Evolutionary conservation across 2,329 filamentous ascomycete genomes (phyloP), one percentile per base, ranked within the genome.

Genomic region (Phialemonium atrogriseum): DNA sequence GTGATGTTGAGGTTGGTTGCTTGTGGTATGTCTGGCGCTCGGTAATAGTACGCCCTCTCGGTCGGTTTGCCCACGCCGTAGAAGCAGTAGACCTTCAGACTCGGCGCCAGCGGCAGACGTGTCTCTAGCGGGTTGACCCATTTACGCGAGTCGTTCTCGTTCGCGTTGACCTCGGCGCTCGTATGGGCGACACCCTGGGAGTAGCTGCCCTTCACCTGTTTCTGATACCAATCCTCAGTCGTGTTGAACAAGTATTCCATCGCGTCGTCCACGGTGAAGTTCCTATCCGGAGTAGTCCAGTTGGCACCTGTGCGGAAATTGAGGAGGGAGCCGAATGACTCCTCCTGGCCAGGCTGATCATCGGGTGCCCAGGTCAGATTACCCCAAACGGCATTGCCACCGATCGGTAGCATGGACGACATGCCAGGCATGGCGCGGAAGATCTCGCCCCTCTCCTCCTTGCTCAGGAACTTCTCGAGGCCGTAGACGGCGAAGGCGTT

Each of bases 351-450:
- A 0, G 81, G 79, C 21, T 61, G 55, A 51, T 98, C 91, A 47
- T 98, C 91, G 0, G 91, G 91, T 0, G 91, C 91, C 67, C 84
- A 86, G 6, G 79, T 80, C 18, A 73, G 56, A 48, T 94, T 88
- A 11, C 91, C 91, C 91, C 91, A 98, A n/a, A 98, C 79, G 0
- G 83, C 83, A 36, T 94, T 78, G 15, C 91, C 91, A 20, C 91
- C 91, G 26, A 95, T 85, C 5, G 91, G 91, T 1, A 98, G 70
- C 91, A 98, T 98, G 28, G 85, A 91, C 6, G 84, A 93, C 38
- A 95, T 84, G 6, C 91, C 91, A 0, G 91, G 91, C 89, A 98
- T 96, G 26, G 87, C 85, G 32, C 91, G 79, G 64, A 98, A 94
- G 25, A 98, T 80, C 50, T 96, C 87, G 0, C 84, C 87, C 32